Evolutionary conservation across 2,329 filamentous ascomycete genomes (phyloP).

Genomic region (Claviceps monticola): DNA sequence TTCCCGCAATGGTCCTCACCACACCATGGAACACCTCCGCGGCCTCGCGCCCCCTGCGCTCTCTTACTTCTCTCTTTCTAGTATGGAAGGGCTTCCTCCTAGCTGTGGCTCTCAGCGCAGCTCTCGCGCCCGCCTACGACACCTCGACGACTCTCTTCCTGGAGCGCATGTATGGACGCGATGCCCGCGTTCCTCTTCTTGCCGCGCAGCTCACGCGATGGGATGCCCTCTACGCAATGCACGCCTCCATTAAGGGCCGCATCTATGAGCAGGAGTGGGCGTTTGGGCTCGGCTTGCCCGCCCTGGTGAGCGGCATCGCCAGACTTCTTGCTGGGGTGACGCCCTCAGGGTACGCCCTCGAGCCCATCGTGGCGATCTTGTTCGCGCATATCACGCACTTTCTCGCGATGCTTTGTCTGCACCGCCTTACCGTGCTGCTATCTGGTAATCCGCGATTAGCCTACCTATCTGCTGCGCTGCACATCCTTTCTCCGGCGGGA

Average conservation of each 20-base stretch:
- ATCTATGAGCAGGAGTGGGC: slow-evolving; percentile 77
- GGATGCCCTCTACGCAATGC: slow-evolving; percentile 69
- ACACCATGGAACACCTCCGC: slow-evolving; percentile 1
- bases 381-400: slow-evolving; percentile 66
- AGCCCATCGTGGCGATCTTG: slow-evolving; percentile 44
- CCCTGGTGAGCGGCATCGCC: slow-evolving; percentile 21
- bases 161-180: slow-evolving; percentile 17
- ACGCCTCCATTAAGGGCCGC: slow-evolving; percentile 48
- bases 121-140: slow-evolving; percentile 54
- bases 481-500: slow-evolving; percentile 76
- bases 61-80: slow-evolving; percentile 29
- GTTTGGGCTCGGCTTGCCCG: slow-evolving; percentile 44
- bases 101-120: slow-evolving; percentile 39
- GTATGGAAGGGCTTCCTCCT: slow-evolving; percentile 56
- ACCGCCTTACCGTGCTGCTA: slow-evolving; percentile 47
- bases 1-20: neutral
- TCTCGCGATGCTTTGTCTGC: slow-evolving; percentile 58
- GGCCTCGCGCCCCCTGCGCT: neutral
- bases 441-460: slow-evolving; percentile 40
- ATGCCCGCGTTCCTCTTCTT: slow-evolving; percentile 29
- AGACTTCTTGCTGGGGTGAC: slow-evolving; percentile 6
- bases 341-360: slow-evolving; percentile 11
- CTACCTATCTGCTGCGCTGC: slow-evolving; percentile 56
- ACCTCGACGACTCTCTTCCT: slow-evolving; percentile 51
- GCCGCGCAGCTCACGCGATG: slow-evolving; percentile 53